phyloP scores from a whole-genome alignment of 164 flowering plant genomes.

The grape (Vitis vinifera) region DNA sequence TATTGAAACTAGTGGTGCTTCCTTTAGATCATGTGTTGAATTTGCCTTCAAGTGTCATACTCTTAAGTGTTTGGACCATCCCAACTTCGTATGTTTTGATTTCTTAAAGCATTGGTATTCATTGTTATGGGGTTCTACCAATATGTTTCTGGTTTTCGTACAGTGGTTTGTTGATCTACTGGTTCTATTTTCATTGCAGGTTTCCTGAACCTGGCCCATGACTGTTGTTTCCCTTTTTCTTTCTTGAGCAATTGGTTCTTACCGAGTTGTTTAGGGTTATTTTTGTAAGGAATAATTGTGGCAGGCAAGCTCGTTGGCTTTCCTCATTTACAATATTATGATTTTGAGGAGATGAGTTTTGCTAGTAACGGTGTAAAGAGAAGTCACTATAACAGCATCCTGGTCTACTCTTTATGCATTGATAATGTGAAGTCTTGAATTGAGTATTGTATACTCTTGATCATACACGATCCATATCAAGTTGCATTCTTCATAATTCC shows the following conservation, averaged over 20 bases:
- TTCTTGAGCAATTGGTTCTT: neutral
- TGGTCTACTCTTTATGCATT: neutral
- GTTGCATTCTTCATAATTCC: neutral
- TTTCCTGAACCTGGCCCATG: neutral
- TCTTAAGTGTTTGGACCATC: too few species aligned
- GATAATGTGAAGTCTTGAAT: neutral
- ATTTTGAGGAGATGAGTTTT: neutral
- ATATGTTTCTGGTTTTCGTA: neutral
- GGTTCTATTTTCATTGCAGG: slow-evolving; percentile 8
- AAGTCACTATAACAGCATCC: neutral
- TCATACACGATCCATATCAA: neutral
- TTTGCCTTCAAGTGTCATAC: too few species aligned
- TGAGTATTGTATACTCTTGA: neutral
- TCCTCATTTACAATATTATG: neutral
- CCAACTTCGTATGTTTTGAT: too few species aligned
- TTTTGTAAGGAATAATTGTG: too few species aligned
- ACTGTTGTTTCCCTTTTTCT: neutral
- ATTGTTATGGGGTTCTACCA: neutral
- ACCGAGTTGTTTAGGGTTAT: too few species aligned
- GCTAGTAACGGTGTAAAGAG: neutral
- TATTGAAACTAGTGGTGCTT: too few species aligned
- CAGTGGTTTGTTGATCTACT: neutral
- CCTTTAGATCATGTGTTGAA: too few species aligned
- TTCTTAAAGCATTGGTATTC: too few species aligned
- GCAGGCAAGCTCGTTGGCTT: neutral